Base-by-base conservation (phyloP, 345 rosid species). In the Pistacia vera region DNA sequence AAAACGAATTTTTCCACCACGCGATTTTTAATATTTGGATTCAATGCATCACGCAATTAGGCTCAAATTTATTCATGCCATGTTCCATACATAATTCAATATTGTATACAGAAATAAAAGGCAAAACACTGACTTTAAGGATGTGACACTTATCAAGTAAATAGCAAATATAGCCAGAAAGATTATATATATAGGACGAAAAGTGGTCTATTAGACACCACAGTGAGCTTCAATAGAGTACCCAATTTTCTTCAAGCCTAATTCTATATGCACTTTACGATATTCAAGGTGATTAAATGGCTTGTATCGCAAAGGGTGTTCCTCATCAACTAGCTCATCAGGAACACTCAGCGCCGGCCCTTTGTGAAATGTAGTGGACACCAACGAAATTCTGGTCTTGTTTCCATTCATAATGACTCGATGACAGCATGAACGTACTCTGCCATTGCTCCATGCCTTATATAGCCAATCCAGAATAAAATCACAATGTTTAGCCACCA, bases 241-340 rank as follows among this genome's bases (percentile, higher is more conserved):
- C 28, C 55, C 57, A n/a, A 68, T 18, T 59, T 25, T 63, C 51
- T n/a, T 22, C 57, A 63, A 49, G 4, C 35, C 58, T 4, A 74
- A 5, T 61, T 61, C 41, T 4, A 28, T 28, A 17, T 5, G 3
- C 30, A 13, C 12, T 28, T 11, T 54, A 54, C 72, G 59, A 82
- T 69, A 36, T 67, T 63, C 41, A 3, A 46, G 63, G 38, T 79
- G 74, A 56, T 85, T 78, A 25, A 75, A 82, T n/a, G 88, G 88
- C 67, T 78, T 85, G 75, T 74, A 85, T 8, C 35, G 74, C 78
- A 80, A 59, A 8, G 88, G 84, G 74, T 82, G 81, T 17, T 80
- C 68, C 74, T 82, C 75, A 67, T 82, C 84, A 8, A 82, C 73
- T 9, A 82, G 41, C 66, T 82, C 88, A 7, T 61, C 11, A 7